Conservation (phyloP, 306 rosid species). For the Abrus pulchellus region DNA sequence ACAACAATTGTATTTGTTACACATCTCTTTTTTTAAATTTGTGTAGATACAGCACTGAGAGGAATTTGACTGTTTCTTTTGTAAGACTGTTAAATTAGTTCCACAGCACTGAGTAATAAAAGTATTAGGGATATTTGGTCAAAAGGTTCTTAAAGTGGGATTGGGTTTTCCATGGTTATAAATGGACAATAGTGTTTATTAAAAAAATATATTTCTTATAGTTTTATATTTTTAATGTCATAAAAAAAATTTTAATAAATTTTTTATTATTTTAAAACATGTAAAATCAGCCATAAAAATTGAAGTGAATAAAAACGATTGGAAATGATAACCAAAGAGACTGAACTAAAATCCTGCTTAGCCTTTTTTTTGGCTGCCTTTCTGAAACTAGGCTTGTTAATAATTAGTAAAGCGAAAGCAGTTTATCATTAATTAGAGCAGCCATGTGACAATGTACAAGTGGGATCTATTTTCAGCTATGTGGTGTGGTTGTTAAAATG, state of each 20-base stretch:
- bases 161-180: background rate
- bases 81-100: constrained; percentile 1
- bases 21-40: constrained; percentile 3
- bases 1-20: constrained; percentile 23
- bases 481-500: constrained; percentile 29
- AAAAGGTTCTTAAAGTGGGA: constrained; percentile 3
- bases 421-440: constrained; percentile 1
- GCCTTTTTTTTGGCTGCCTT: background rate
- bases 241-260: no score
- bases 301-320: background rate
- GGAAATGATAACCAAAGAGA: background rate
- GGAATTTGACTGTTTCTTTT: constrained; percentile 14
- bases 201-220: no score
- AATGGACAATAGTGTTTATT: background rate
- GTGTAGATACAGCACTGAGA: constrained; percentile 12
- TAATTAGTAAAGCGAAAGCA: constrained; percentile 6
- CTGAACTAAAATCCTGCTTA: background rate
- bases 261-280: no score
- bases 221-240: no score
- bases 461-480: constrained; percentile 7
- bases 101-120: background rate
- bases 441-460: constrained; percentile 35
- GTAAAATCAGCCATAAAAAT: background rate
- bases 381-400: constrained; percentile 8
- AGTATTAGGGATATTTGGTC: background rate